phyloP scores from a whole-genome alignment of 331 rosid genomes.

The Stylosanthes scabra region DNA sequence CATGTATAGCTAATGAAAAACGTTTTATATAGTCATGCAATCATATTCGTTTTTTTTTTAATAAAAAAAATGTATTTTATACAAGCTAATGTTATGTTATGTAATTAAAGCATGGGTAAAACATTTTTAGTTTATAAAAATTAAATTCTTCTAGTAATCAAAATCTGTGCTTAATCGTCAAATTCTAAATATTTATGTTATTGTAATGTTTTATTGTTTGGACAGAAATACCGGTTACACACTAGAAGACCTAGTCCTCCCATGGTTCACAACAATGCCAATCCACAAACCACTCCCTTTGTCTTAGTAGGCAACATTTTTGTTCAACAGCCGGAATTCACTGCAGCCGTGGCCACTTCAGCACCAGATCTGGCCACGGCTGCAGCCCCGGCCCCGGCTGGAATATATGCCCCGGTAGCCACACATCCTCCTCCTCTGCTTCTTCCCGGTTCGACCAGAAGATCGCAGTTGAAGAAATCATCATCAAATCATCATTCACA shows the following conservation, averaged over 20 bases:
- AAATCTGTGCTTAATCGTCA: background rate
- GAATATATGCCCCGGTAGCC: constrained; percentile 74
- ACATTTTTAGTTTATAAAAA: no score
- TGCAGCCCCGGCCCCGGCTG: constrained; percentile 41
- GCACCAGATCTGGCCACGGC: constrained; percentile 42
- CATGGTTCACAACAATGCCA: constrained; percentile 50
- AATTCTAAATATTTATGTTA: background rate
- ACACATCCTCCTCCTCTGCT: constrained; percentile 42
- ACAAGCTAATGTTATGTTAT: no score
- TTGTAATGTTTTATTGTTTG: background rate
- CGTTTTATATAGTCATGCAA: no score
- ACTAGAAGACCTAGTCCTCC: constrained; percentile 69
- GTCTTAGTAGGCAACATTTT: constrained; percentile 84
- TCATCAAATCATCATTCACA: constrained; percentile 45
- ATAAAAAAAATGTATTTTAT: no score
- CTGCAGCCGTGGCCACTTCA: constrained; percentile 53
- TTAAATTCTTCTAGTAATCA: no score
- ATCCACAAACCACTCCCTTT: constrained; percentile 61
- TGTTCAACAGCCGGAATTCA: constrained; percentile 70
- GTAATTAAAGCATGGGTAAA: no score
- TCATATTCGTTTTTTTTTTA: no score
- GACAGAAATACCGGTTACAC: constrained; percentile 87
- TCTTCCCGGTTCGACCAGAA: constrained; percentile 41
- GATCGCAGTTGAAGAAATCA: constrained; percentile 39
- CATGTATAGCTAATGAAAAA: no score